Base-by-base conservation (phyloP, 2,329 filamentous ascomycete genomes). In the Lecanicillium sp. region DNA sequence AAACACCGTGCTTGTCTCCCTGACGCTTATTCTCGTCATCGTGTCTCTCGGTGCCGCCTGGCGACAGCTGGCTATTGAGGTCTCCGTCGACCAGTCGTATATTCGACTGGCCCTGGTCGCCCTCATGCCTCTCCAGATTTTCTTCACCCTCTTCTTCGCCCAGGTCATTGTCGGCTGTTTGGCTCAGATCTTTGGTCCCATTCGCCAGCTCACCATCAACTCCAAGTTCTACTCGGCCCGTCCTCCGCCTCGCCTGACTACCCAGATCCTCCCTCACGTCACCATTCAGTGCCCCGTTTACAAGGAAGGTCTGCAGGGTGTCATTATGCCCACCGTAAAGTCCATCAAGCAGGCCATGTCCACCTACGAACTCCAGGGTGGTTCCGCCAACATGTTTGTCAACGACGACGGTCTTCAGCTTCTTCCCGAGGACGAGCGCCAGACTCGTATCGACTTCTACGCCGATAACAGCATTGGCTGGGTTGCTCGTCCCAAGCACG, bases 61-160 rank as follows among this genome's bases (percentile, higher is more conserved):
- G 67, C 75, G 84, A 45, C 75, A 84, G 61, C 70, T 90, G 46
- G 82, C 82, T 27, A 79, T 86, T 49, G 81, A 89, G 62, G 73
- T 83, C 11, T 74, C 75, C 2, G 77, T 86, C 30, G 86, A 90
- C 59, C 67, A 72, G 32, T 74, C 67, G 52, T 87, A 77, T 58
- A 65, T 70, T 17, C 82, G 86, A 1, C 66, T 89, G 23, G 81
- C 75, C 1, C 78, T 90, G 51, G 60, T 88, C 10, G 72, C 73
- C 3, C 68, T 90, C 30, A 79, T 79, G 15, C 86, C 86, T 0
- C 68, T 90, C 26, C 84, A 89, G 61, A 73, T 89, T 50, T 89
- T 90, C 72, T 89, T 90, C 69, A 87, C 86, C 2, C 74, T 90
- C 57, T 88, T 91, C 71, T 90, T 91, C 61, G 82, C 75, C 19